phyloP scores from a whole-genome alignment of 176 grass and related monocot genomes.

The Phoenix roebelenii region DNA sequence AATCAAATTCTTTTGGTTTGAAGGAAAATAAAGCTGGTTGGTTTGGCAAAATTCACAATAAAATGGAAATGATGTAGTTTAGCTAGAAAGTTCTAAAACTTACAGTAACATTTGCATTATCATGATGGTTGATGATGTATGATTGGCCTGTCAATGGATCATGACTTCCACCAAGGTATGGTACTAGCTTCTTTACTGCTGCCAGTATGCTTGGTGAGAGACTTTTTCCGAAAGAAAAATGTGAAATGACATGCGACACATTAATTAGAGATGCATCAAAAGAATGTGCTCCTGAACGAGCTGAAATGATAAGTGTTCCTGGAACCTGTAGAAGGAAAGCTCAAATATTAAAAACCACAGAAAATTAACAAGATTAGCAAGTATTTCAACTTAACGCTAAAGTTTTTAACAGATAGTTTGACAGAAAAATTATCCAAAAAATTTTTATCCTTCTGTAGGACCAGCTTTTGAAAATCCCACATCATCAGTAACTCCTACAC shows the following conservation, averaged over 20 bases:
- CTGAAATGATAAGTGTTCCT: slow-evolving; percentile 83
- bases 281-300: slow-evolving; percentile 80
- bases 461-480: no score
- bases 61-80: no score
- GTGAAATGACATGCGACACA: slow-evolving; percentile 78
- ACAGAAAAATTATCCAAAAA: no score
- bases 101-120: slow-evolving; percentile 80
- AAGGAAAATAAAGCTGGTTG: no score
- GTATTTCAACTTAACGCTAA: no score
- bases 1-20: no score
- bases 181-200: slow-evolving; percentile 65
- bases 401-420: no score
- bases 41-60: no score
- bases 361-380: no score
- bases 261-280: slow-evolving; percentile 98
- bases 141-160: slow-evolving; percentile 79
- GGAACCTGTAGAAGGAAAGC: slow-evolving; percentile 46
- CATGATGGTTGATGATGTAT: slow-evolving; percentile 46
- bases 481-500: no score
- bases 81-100: slow-evolving; percentile 11
- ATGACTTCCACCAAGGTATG: slow-evolving; percentile 57
- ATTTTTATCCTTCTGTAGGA: no score
- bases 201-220: slow-evolving; percentile 43
- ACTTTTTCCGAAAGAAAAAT: slow-evolving; percentile 86
- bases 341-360: no score